A percentile compares a stretch with the other conserved stretches of the same genome.
phyloP scores from a whole-genome alignment of 345 rosid genomes.

The Erysimum cheiranthoides region DNA sequence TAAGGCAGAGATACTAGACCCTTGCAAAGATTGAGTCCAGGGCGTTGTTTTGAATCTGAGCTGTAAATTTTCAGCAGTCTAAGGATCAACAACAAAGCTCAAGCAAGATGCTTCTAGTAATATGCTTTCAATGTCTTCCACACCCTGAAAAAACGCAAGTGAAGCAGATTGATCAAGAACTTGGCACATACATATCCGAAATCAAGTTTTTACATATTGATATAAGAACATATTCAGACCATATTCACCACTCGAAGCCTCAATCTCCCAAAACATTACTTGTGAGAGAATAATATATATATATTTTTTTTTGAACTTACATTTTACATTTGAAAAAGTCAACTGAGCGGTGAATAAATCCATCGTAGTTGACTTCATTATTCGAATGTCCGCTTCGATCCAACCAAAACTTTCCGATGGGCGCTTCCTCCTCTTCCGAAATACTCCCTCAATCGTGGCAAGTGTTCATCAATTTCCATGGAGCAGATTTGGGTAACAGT shows the following conservation, averaged over 20 bases:
- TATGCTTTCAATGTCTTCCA: constrained; percentile 34
- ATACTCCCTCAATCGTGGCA: background rate
- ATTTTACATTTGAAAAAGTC: too few species aligned
- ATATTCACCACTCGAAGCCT: too few species aligned
- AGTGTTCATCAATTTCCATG: constrained; percentile 38
- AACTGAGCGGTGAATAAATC: too few species aligned
- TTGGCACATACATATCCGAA: background rate
- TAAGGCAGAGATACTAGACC: constrained; percentile 10
- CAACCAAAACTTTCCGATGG: too few species aligned
- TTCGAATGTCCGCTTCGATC: too few species aligned
- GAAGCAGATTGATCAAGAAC: background rate
- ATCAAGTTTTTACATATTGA: too few species aligned
- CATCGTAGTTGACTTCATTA: too few species aligned
- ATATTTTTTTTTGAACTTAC: too few species aligned
- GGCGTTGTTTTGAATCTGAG: background rate
- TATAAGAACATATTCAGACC: too few species aligned
- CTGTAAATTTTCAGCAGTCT: constrained; percentile 29
- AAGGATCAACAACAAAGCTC: constrained; percentile 3
- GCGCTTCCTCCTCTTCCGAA: too few species aligned
- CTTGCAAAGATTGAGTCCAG: background rate
- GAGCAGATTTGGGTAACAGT: background rate
- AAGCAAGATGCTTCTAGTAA: constrained; percentile 6
- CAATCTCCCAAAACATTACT: too few species aligned
- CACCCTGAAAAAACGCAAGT: constrained; percentile 20
- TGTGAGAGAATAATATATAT: too few species aligned